These are phyloP conservation scores for Fusarium sp. DNA, from an alignment of 2,329 filamentous ascomycete species.

Conservation along the genomic window DNA sequence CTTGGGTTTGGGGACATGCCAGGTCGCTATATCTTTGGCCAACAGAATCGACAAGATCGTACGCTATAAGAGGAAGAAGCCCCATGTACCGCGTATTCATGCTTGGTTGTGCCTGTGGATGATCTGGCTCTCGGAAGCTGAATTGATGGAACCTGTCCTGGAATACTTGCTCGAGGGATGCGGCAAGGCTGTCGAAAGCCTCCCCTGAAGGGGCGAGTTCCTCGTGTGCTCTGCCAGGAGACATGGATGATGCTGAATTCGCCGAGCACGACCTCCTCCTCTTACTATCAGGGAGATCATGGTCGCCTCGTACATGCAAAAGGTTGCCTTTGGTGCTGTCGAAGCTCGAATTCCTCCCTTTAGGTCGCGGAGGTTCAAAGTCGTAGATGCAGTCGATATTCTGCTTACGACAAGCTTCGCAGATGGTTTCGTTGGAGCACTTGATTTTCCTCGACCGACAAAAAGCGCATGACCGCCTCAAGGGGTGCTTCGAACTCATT, in stretches of 20 bases:
- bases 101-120: background rate
- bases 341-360: conserved; percentile 42
- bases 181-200: conserved; percentile 43
- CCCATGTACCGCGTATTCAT: conserved; percentile 37
- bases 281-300: conserved; percentile 28
- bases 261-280: conserved; percentile 42
- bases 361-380: conserved; percentile 47
- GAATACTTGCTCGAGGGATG: conserved; percentile 45
- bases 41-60: conserved; percentile 47
- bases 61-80: conserved; percentile 44
- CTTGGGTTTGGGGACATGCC: conserved; percentile 43
- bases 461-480: conserved; percentile 50
- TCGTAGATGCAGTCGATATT: conserved; percentile 52
- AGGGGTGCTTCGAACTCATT: conserved; percentile 47
- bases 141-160: conserved; percentile 41
- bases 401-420: conserved; percentile 50
- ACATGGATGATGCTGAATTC: conserved; percentile 40
- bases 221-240: conserved; percentile 35
- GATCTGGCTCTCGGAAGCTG: background rate
- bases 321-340: conserved; percentile 38
- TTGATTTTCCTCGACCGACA: conserved; percentile 53
- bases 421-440: conserved; percentile 51
- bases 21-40: conserved; percentile 46
- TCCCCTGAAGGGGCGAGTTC: conserved; percentile 29
- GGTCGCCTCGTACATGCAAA: conserved; percentile 23